Conservation (phyloP, 352 stramenopile genomes). For the Phytophthora melonis region DNA sequence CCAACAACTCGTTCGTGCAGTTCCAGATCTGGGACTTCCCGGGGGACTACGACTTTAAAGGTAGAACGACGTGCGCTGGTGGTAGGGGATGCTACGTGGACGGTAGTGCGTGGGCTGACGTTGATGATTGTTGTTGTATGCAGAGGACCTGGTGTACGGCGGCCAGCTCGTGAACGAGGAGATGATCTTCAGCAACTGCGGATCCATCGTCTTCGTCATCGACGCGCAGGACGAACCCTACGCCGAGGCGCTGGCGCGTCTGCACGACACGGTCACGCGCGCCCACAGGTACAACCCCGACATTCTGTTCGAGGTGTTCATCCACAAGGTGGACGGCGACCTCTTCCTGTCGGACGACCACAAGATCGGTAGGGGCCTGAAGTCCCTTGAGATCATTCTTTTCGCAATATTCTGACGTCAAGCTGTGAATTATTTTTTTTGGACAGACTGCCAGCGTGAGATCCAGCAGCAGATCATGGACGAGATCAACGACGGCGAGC, state of each 20-base stretch:
- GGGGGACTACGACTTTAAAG: slow-evolving; percentile 94
- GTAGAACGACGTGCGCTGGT: slow-evolving; percentile 17
- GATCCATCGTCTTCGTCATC: slow-evolving; percentile 97
- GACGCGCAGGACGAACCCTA: slow-evolving; percentile 97
- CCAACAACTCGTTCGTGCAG: slow-evolving; percentile 98
- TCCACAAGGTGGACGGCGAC: slow-evolving; percentile 99
- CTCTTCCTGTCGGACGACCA: slow-evolving; percentile 98
- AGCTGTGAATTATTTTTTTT: too few relatives aligned
- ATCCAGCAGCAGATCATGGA: slow-evolving; percentile 98
- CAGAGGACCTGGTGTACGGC: slow-evolving; percentile 89
- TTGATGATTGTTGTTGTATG: background rate
- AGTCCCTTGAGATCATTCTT: background rate
- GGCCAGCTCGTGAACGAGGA: slow-evolving; percentile 91
- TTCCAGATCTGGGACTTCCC: slow-evolving; percentile 99
- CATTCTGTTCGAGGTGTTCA: slow-evolving; percentile 99
- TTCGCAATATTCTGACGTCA: too few relatives aligned
- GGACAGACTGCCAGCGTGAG: slow-evolving; percentile 95
- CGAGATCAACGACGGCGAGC: slow-evolving; percentile 95
- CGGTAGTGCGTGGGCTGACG: background rate
- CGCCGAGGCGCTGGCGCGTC: slow-evolving; percentile 83
- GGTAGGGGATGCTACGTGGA: background rate
- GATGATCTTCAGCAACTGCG: slow-evolving; percentile 93
- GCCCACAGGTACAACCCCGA: slow-evolving; percentile 94
- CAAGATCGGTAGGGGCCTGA: slow-evolving; percentile 90
- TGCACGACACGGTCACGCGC: slow-evolving; percentile 90